Base-by-base conservation (phyloP, 129 eudicot genomes). In the Artemisia tridentata region DNA sequence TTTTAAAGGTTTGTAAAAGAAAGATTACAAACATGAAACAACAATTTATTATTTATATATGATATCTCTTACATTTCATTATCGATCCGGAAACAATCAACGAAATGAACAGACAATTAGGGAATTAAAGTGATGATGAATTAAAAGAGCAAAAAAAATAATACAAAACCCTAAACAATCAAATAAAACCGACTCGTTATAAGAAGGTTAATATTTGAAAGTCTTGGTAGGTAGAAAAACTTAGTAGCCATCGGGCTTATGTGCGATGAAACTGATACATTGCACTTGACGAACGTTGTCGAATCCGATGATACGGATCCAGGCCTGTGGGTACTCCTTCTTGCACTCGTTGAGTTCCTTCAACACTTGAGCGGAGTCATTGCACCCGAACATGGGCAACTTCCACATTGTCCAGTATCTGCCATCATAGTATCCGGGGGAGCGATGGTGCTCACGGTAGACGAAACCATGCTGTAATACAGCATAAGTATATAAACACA, bases 391-490 rank as follows among this genome's bases (percentile, higher is more conserved):
- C 96, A 84, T 86, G 69, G 91, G 96, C 62, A 84, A 74, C 79
- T 86, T 88, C 92, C 96, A 88, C 92, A 88, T 88, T 19, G 89
- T 84, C 96, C 91, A 88, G 96, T 86, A 89, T 52, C 96, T 71
- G 21, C 96, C 89, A 12, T 89, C 96, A 55, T 89, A 86, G 96
- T 89, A 89, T 56, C 92, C 92, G 1, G 89, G 96, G 12, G 89
- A 81, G 0, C 51, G 34, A 65, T 78, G 0, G 92, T 86, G 27
- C 88, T 84, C 89, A 80, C 92, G 92, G 86, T 71, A 81, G 16
- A 78, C 83, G 25, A 81, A 84, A 27, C 84, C 92, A 19, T 79
- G 82, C 96, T 88, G 0, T 45, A 8, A 38, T 12, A 54, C 54
- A 29, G 6, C 23, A 23, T 12, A 3, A 49, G 12, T 49, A 49